phyloP scores from a whole-genome alignment of 1,284 basidiomycete species.

The Uromyces viciae-fabae region DNA sequence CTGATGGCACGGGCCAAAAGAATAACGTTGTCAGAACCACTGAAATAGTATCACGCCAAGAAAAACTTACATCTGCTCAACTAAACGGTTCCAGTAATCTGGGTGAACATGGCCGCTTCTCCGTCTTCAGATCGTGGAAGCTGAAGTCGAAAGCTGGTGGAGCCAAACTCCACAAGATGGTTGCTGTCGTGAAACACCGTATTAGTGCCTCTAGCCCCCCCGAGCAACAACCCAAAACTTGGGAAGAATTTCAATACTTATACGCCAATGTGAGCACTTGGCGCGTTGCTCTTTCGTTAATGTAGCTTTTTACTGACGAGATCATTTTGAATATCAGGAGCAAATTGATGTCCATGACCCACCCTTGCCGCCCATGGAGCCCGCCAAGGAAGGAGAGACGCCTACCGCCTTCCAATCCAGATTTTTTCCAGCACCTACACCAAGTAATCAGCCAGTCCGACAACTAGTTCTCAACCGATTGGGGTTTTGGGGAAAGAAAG shows the following conservation, averaged over 20 bases:
- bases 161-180: conserved; percentile 29
- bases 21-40: conserved; percentile 16
- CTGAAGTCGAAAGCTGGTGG: conserved; percentile 10
- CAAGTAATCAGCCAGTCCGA: conserved; percentile 47
- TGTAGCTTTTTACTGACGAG: not conserved
- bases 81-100: not conserved
- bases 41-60: conserved; percentile 6
- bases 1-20: not conserved
- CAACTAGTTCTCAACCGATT: conserved; percentile 50
- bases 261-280: conserved; percentile 48
- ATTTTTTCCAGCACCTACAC: conserved; percentile 47
- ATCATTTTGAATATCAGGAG: not conserved
- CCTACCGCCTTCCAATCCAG: conserved; percentile 47
- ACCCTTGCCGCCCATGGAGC: conserved; percentile 33
- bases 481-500: conserved; percentile 48
- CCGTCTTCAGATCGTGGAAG: conserved; percentile 30
- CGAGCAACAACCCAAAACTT: conserved; percentile 49
- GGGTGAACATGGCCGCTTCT: not conserved
- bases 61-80: not conserved
- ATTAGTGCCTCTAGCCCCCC: conserved; percentile 49
- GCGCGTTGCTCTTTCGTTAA: not conserved
- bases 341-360: conserved; percentile 40
- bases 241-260: conserved; percentile 48
- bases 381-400: not conserved
- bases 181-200: conserved; percentile 23